phyloP scores from a whole-genome alignment of 352 stramenopile species.

The Phytophthora hibernalis region DNA sequence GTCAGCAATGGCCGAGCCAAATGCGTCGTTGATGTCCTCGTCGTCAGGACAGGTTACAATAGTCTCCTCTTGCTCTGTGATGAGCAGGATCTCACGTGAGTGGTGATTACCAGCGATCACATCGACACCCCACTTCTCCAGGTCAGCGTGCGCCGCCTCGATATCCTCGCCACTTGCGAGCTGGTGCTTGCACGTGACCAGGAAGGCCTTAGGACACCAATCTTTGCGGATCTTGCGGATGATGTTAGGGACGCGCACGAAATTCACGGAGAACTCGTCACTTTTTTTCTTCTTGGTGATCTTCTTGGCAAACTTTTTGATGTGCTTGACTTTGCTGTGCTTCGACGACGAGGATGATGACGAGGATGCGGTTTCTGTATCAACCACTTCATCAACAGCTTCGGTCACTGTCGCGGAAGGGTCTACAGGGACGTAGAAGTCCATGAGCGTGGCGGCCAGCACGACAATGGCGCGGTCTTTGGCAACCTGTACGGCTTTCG shows the following conservation, averaged over 20 bases:
- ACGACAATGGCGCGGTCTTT: conserved; percentile 76
- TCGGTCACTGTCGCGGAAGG: conserved; percentile 23
- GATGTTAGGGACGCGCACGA: conserved; percentile 80
- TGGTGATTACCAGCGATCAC: conserved; percentile 78
- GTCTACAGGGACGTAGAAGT: conserved; percentile 76
- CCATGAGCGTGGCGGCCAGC: conserved; percentile 79
- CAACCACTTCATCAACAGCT: conserved; percentile 5
- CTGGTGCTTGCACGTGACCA: conserved; percentile 83
- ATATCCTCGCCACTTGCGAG: conserved; percentile 76
- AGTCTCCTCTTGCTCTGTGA: conserved; percentile 83
- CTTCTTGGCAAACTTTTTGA: conserved; percentile 46
- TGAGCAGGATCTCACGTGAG: conserved; percentile 73
- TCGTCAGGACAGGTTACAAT: conserved; percentile 79
- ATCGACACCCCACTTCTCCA: conserved; percentile 86
- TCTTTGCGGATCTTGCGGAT: conserved; percentile 84
- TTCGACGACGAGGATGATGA: conserved; percentile 36
- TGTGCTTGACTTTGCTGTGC: conserved; percentile 31
- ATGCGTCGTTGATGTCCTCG: conserved; percentile 85
- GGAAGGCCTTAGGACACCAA: conserved; percentile 82
- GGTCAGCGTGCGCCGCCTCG: conserved; percentile 65
- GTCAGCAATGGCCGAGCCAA: conserved; percentile 73
- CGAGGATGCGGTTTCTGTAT: conserved; percentile 16
- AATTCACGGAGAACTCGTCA: conserved; percentile 80
- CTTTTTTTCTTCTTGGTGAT: conserved; percentile 52
- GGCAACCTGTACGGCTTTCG: conserved; percentile 60